Base-by-base conservation (phyloP, 208 protist genomes). In the Leishmania major region DNA sequence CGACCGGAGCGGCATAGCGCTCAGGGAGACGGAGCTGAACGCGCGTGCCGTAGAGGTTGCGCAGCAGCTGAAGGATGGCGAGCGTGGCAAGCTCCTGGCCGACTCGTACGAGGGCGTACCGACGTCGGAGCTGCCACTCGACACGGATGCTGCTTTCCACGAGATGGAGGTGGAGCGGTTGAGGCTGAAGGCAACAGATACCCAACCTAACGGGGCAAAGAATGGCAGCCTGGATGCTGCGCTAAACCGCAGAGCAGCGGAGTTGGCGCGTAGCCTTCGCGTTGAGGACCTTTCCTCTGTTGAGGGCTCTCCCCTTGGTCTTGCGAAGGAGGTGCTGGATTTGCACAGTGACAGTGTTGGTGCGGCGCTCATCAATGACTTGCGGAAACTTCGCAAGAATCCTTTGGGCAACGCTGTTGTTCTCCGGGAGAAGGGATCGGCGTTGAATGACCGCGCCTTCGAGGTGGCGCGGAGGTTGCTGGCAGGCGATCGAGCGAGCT, bases 31-130 rank as follows among this genome's bases (percentile, higher is more conserved):
- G 51, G 51, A 89, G 35, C 83, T 97, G 51, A 94, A 93, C 79
- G 85, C 84, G 35, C 91, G 91, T 28, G 89, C 85, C 40, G 88
- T 92, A 60, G 87, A 91, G 64, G 70, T 97, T 59, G 94, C 94
- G 45, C 79, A 75, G n/a, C 84, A 78, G 49, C 81, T 87, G 25
- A 95, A 94, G 78, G 83, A 85, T 93, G 62, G 92, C 87, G 6
- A 84, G 79, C 19, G 72, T 83, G 70, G 87, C 51, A 55, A 55
- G 51, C 4, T 55, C 1, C 51, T 55, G 11, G 51, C 51, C 51
- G 51, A 22, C 88, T 89, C 0, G 83, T 84, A 25, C 51, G 81
- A 89, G 83, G 91, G 89, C 43, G 89, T 97, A 43, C 87, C 88
- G 51, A 84, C 94, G n/a, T 35, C 70, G n/a, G 86, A 86, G 45